Evolutionary conservation across 2,329 filamentous ascomycete species (phyloP), one percentile per base, ranked within the genome.

Genomic region (Lojkania enalia): DNA sequence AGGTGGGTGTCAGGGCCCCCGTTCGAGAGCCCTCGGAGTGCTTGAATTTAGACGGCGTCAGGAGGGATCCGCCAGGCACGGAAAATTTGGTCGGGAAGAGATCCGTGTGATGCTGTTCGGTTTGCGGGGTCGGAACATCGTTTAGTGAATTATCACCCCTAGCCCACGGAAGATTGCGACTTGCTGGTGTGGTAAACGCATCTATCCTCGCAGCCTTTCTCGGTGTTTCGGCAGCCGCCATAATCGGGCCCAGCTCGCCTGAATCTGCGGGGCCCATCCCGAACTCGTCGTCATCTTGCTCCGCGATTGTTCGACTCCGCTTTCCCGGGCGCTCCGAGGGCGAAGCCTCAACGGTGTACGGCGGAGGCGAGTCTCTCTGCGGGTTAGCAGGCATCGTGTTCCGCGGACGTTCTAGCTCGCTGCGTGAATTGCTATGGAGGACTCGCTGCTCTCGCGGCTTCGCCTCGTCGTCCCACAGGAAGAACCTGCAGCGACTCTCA

Each of bases 381-480:
- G 42, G 39, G 16, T 30, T 43, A 5, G 50, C 56, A 4, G 58
- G 48, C 16, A 38, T 35, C 1, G 46, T 39, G 6, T 37, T 33
- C 35, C 30, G 43, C 9, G 15, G 16, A 9, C 33, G 33, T 6
- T 18, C 45, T 3, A 71, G 64, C 54, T 80, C 77, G n/a, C 66
- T 75, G 44, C 70, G 66, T 25, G 76, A 74, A 51, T 79, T 80
- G 44, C 60, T 71, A 41, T 76, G 44, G 15, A 80, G 64, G 16
- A 74, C 72, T 11, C 60, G 60, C 38, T 76, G 74, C 59, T 80
- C 77, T 40, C 80, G 69, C 14, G 55, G 47, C 31, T 69, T 64
- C 0, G 81, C 81, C 32, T 81, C 75, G 12, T 79, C 74, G 5
- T 77, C 71, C 78, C 80, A 84, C 0, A 84, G 62, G 51, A 83